Base-by-base conservation (phyloP, 768 basidiomycete species). In the Tubosaeta sp. region DNA sequence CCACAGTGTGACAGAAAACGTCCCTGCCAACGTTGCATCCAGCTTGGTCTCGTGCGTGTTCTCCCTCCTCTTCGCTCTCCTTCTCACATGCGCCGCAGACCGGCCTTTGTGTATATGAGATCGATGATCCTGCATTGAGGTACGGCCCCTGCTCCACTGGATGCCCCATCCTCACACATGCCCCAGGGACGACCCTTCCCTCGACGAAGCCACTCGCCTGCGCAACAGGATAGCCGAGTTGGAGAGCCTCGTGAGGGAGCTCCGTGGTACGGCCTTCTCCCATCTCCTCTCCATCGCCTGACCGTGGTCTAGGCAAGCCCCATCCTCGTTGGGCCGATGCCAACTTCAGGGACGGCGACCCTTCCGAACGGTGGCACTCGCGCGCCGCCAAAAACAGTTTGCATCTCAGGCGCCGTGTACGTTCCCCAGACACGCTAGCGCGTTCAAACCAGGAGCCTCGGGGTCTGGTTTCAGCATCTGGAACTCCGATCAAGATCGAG, bases 41-140 rank as follows among this genome's bases (percentile, higher is more conserved):
- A 93, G 56, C 80, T 94, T 19, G 90, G 91, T 49, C 71, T 94
- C 68, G 91, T 91, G 72, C 53, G 68, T 57, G 18, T n/a, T 48
- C 49, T 27, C 25, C 49, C 35, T 24, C 16, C 29, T 44, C 2
- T 45, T 31, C 36, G 49, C 32, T 35, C 27, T 29, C 57, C 53
- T 42, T 44, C 54, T 57, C 39, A 42, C 46, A 51, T 3, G 44
- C 19, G 14, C 59, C 44, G 3, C 6, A 92, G 89, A 94, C 93
- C 19, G 93, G 93, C 45, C 86, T 94, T 16, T 95, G 93, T 67
- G 91, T 95, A 1, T 95, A 95, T 59, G 93, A 95, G 64, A 88
- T 94, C 56, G 93, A 94, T 65, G 92, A 92, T 69, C 89, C 89
- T 13, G 84, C 86, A 10, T 71, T 87, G 32, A 78, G 87, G 90